Percentiles rank a stretch among this genome's conserved stretches.
Conservation (phyloP, 176 grass and related monocot genomes). For the Dendrocalamus sinicus region DNA sequence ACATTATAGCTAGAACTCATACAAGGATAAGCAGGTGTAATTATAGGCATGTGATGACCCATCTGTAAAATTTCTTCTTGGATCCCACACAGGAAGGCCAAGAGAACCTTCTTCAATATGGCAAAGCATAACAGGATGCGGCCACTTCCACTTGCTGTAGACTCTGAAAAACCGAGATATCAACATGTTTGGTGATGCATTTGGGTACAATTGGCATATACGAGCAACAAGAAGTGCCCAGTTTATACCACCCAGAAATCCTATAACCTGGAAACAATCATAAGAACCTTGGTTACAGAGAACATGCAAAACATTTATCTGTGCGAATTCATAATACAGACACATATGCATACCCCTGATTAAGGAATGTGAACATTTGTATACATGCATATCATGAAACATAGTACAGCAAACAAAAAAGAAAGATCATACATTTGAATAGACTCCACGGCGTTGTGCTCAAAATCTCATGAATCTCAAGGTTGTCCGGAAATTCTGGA, state of each 20-base stretch:
- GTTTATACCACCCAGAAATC: constrained; percentile 98
- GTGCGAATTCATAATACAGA: not conserved
- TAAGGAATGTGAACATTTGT: not conserved
- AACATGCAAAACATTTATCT: not conserved
- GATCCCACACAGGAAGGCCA: constrained; percentile 89
- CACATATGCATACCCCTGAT: not conserved
- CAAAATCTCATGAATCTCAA: constrained; percentile 92
- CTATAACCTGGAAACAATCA: constrained; percentile 62
- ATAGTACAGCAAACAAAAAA: constrained; percentile 10
- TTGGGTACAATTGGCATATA: constrained; percentile 94
- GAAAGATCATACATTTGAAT: constrained; percentile 80
- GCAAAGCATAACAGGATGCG: constrained; percentile 95
- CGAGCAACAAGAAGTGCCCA: constrained; percentile 94
- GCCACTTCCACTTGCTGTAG: constrained; percentile 91
- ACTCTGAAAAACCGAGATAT: constrained; percentile 93
- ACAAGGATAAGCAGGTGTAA: constrained; percentile 91
- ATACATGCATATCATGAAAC: not conserved
- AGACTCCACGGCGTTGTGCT: constrained; percentile 82
- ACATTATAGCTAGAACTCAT: constrained; percentile 99
- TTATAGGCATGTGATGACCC: constrained; percentile 90
- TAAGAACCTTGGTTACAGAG: too few relatives aligned
- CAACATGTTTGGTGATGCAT: constrained; percentile 82
- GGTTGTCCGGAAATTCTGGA: constrained; percentile 88
- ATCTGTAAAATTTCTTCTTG: constrained; percentile 86
- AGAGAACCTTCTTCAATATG: constrained; percentile 79